phyloP scores from a whole-genome alignment of 2,329 filamentous ascomycete species.

The Tolypocladium tundrense region DNA sequence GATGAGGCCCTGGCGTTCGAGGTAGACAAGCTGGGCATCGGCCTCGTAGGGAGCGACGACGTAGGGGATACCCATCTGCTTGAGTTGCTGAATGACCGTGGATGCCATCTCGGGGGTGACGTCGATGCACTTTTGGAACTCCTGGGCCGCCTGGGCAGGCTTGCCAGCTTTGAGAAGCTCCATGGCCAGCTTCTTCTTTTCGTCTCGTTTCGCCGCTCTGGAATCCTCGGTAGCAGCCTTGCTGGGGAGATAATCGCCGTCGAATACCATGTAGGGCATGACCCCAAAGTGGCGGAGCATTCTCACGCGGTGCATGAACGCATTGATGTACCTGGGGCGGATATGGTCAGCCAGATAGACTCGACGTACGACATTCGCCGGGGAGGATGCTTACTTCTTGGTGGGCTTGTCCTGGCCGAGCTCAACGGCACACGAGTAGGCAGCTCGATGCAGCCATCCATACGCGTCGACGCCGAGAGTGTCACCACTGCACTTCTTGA shows the following conservation, averaged over 20 bases:
- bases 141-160: conserved; percentile 65
- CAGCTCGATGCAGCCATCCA: conserved; percentile 94
- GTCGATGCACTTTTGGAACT: conserved; percentile 92
- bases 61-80: conserved; percentile 68
- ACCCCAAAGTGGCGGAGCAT: conserved; percentile 94
- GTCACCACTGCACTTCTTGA: conserved; percentile 80
- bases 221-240: conserved; percentile 80
- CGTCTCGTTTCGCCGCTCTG: conserved; percentile 63
- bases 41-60: conserved; percentile 96
- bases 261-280: conserved; percentile 91
- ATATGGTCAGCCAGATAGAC: neutral
- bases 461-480: conserved; percentile 94
- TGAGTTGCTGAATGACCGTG: conserved; percentile 83
- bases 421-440: conserved; percentile 81
- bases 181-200: conserved; percentile 64
- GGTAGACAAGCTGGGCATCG: conserved; percentile 90
- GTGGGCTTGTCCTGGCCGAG: conserved; percentile 83
- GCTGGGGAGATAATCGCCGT: conserved; percentile 89
- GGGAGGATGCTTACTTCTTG: conserved; percentile 51
- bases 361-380: neutral
- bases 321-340: conserved; percentile 66
- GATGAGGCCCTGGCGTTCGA: conserved; percentile 77
- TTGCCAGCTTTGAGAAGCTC: conserved; percentile 78
- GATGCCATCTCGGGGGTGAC: conserved; percentile 94
- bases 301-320: conserved; percentile 77